These are phyloP conservation scores for Russula sp. DNA, from an alignment of 768 basidiomycete genomes.

Conservation along the genomic window DNA sequence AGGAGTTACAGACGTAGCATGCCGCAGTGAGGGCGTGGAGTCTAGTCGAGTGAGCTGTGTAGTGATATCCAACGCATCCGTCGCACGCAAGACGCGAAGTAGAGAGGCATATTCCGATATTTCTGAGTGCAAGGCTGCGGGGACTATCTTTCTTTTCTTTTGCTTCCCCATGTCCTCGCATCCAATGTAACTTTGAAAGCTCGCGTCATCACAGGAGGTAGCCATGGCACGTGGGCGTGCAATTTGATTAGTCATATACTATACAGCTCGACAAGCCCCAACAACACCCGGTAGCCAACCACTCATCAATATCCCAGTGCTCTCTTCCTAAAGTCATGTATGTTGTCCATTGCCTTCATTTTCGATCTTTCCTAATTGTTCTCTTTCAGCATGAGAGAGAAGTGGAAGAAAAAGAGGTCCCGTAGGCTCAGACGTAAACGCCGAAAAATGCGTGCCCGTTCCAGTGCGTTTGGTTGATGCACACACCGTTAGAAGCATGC, in stretches of 20 bases:
- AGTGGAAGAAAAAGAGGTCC: conserved; percentile 96
- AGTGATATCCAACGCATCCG: conserved; percentile 49
- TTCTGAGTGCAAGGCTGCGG: conserved; percentile 52
- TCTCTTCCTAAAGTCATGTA: conserved; percentile 22
- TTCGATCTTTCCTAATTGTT: not conserved
- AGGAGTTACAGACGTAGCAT: not conserved
- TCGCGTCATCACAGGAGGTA: not conserved
- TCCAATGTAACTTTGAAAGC: not conserved
- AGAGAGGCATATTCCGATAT: conserved; percentile 61
- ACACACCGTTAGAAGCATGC: not conserved
- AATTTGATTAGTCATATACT: conserved; percentile 28
- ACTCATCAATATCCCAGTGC: not conserved
- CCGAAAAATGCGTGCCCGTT: conserved; percentile 94
- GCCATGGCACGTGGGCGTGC: conserved; percentile 18
- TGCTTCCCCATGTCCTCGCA: conserved; percentile 31
- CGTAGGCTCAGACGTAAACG: conserved; percentile 89
- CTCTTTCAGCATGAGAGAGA: conserved; percentile 76
- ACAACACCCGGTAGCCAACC: conserved; percentile 8
- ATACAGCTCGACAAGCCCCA: conserved; percentile 32
- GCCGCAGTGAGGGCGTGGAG: not conserved
- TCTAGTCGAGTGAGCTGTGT: conserved; percentile 35
- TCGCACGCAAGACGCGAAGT: conserved; percentile 55
- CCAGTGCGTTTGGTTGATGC: conserved; percentile 53
- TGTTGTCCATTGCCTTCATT: conserved; percentile 3
- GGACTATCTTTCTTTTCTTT: conserved; percentile 39